These are phyloP conservation scores for Wickerhamiella alocasiicola DNA, from an alignment of 805 yeast species.

Conservation along the genomic window DNA sequence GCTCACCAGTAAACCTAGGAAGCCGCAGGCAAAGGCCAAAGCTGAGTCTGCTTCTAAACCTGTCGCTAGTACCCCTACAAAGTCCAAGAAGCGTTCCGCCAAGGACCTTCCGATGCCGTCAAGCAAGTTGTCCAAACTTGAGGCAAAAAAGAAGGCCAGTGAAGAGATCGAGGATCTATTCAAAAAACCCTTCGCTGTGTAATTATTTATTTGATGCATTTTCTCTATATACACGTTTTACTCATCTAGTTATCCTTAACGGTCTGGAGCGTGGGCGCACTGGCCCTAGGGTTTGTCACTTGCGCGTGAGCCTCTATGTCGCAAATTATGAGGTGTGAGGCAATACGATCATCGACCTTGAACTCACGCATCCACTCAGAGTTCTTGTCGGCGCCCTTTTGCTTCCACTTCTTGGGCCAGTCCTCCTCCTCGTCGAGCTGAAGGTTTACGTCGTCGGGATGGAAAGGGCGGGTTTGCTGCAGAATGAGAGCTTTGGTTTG, in stretches of 20 bases:
- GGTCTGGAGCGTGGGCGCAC: not conserved
- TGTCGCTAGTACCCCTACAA: not conserved
- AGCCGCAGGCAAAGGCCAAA: too few relatives aligned
- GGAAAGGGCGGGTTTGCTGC: slow-evolving; percentile 44
- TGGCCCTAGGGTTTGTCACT: not conserved
- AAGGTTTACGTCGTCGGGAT: slow-evolving; percentile 31
- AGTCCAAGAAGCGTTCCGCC: not conserved
- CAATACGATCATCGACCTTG: slow-evolving; percentile 54
- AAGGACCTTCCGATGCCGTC: too few relatives aligned
- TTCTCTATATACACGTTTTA: slow-evolving; percentile 2
- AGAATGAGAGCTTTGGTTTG: slow-evolving; percentile 42
- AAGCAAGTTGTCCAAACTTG: slow-evolving; percentile 1
- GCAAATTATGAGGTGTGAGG: slow-evolving; percentile 33
- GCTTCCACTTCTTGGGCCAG: slow-evolving; percentile 81
- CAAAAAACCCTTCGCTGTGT: slow-evolving; percentile 48
- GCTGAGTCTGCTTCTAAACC: too few relatives aligned
- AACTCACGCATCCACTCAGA: slow-evolving; percentile 86
- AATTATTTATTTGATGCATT: slow-evolving; percentile 52
- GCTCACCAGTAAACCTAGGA: slow-evolving; percentile 16
- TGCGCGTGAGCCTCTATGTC: slow-evolving; percentile 10
- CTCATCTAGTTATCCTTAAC: not conserved
- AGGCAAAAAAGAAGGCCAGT: slow-evolving; percentile 7
- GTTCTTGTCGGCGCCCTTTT: slow-evolving; percentile 53
- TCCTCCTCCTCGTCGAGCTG: slow-evolving; percentile 58
- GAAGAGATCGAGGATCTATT: slow-evolving; percentile 7